Conservation (phyloP, 2,329 filamentous ascomycete genomes). For the Xylaria sp. region DNA sequence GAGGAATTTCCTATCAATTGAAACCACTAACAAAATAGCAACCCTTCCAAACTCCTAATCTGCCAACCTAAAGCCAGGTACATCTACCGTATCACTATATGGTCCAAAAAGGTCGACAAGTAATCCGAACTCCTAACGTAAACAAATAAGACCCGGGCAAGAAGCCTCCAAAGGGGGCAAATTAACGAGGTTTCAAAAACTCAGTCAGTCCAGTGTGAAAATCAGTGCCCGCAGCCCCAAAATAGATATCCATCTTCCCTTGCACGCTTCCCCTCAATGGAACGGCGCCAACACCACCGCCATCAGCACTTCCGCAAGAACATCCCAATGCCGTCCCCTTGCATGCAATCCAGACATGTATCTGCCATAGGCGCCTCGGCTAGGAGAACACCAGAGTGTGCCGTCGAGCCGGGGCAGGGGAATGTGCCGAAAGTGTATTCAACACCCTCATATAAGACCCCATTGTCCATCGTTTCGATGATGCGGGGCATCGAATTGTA, state of each 20-base stretch:
- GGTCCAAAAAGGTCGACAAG: conserved; percentile 22
- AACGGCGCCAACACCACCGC: neutral
- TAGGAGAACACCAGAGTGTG: conserved; percentile 35
- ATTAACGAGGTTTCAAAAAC: conserved; percentile 14
- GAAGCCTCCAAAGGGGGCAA: conserved; percentile 7
- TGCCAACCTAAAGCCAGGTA: conserved; percentile 9
- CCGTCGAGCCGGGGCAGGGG: conserved; percentile 39
- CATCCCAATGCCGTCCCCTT: conserved; percentile 39
- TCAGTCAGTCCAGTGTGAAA: conserved; percentile 10
- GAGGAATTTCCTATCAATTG: neutral
- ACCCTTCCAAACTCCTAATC: neutral
- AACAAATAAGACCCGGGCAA: conserved; percentile 11
- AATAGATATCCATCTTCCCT: conserved; percentile 27
- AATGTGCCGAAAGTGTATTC: conserved; percentile 35
- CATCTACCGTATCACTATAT: conserved; percentile 26
- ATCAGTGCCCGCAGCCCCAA: neutral
- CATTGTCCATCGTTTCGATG: conserved; percentile 37
- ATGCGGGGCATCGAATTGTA: conserved; percentile 38
- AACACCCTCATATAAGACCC: conserved; percentile 27
- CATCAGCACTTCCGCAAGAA: conserved; percentile 42
- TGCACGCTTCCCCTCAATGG: no score
- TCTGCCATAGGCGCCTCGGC: conserved; percentile 39
- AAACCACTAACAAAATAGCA: neutral
- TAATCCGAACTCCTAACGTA: conserved; percentile 19
- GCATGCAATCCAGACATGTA: conserved; percentile 42